Evolutionary conservation across 176 grass and related monocot genomes (phyloP).

Genomic region (Elaeis guineensis): DNA sequence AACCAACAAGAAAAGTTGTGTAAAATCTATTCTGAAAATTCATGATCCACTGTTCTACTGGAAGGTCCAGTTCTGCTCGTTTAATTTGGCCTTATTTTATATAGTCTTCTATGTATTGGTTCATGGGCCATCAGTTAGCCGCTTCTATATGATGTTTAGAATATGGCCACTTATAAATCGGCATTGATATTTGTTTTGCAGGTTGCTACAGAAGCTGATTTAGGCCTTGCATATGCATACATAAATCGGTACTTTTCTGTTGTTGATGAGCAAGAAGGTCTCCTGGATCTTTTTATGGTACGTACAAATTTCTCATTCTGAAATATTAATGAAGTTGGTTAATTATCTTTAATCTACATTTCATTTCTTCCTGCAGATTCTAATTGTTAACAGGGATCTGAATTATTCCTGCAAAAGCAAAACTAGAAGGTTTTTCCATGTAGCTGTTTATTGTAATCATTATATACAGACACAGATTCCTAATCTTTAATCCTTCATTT

Average conservation of each 20-base stretch:
- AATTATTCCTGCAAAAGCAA: slow-evolving; percentile 14
- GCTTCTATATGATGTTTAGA: no score
- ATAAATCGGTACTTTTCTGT: slow-evolving; percentile 78
- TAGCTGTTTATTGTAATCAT: neutral
- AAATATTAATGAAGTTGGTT: no score
- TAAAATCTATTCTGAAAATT: slow-evolving; percentile 48
- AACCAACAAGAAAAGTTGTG: slow-evolving; percentile 24
- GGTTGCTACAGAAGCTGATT: slow-evolving; percentile 73
- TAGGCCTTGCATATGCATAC: slow-evolving; percentile 75
- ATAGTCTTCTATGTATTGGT: no score
- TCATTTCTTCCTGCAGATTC: slow-evolving; percentile 37
- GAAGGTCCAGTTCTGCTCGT: slow-evolving; percentile 46
- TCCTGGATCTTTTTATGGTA: slow-evolving; percentile 83
- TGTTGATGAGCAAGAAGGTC: slow-evolving; percentile 63
- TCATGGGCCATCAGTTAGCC: no score
- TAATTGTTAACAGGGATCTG: slow-evolving; percentile 61
- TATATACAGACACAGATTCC: neutral
- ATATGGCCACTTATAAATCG: no score
- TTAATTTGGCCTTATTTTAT: no score
- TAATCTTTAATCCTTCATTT: neutral
- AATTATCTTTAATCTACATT: no score
- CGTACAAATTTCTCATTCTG: neutral
- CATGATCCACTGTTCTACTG: slow-evolving; percentile 79
- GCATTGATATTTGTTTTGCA: slow-evolving; percentile 22
- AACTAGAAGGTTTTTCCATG: slow-evolving; percentile 37